Evolutionary conservation across 805 yeast species (phyloP).

Genomic region (Metschnikowia continentalis): DNA sequence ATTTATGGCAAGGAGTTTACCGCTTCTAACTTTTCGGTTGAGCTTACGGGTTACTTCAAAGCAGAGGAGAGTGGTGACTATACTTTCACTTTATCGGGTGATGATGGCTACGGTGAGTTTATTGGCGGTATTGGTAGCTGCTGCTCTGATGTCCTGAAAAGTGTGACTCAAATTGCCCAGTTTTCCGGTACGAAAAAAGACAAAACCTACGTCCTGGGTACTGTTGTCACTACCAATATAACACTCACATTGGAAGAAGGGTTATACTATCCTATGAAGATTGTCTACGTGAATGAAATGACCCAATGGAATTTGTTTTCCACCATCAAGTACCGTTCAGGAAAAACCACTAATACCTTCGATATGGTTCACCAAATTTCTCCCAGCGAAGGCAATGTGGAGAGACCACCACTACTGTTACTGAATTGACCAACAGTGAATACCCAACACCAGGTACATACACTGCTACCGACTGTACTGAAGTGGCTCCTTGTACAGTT

Average conservation of each 20-base stretch:
- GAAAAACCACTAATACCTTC: not conserved
- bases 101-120: constrained; percentile 7
- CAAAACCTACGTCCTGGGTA: not conserved
- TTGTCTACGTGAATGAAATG: constrained; percentile 5
- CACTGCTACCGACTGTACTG: not conserved
- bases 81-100: constrained; percentile 5
- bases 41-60: constrained; percentile 4
- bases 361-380: not conserved
- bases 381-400: not conserved
- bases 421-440: not conserved
- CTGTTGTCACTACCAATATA: not conserved
- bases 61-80: constrained; percentile 3
- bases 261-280: constrained; percentile 7
- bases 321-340: not conserved
- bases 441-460: not conserved
- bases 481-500: not conserved
- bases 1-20: constrained; percentile 5
- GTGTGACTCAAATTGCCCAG: not conserved
- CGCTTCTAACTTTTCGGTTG: constrained; percentile 2
- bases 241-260: not conserved
- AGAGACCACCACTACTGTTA: not conserved
- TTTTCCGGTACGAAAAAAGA: not conserved
- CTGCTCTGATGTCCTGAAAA: not conserved
- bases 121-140: constrained; percentile 7
- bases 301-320: constrained; percentile 3